Base-by-base conservation (phyloP, 305 asterid genomes). In the Fraxinus baroniana region DNA sequence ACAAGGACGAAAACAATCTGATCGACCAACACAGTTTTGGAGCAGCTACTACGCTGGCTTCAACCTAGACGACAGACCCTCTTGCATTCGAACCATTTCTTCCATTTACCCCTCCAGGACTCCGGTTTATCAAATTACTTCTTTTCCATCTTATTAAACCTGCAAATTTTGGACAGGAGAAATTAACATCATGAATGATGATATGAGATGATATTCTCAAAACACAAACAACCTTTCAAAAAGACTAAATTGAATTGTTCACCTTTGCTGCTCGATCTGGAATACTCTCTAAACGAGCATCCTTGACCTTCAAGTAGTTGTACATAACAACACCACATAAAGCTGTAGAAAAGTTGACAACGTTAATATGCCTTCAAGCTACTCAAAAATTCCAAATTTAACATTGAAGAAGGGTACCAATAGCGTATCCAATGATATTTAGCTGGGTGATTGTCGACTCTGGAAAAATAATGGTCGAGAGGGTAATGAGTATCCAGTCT, bases 401-500 rank as follows among this genome's bases (percentile, higher is more conserved):
- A 76, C 22, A 76, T 3, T 76, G 83, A 81, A 83, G 78, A 86
- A 74, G 82, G 41, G 26, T 87, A 96, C 99, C 99, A 86, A 96
- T 90, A 12, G 96, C 99, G 86, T 96, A 96, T 78, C 99, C 99
- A 28, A 91, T 90, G 77, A 96, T 91, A 81, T 96, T 94, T 79
- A 96, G 93, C 73, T 87, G 79, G 83, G 99, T 96, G 78, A 96
- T 96, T 2, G 90, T 86, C 15, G 99, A 96, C 87, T 96, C 98
- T 0, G 99, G 99, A 85, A 96, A 96, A 72, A 96, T 86, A 79
- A 96, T 83, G 30, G 98, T 94, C 33, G 99, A 96, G 79, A 96
- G 94, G 75, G 99, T 92, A 80, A 96, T 96, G 57, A 96, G 94
- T 76, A 96, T 96, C 99, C 99, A 96, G 90, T 96, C 99, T 86